Base-by-base conservation (phyloP, 257 asterid genomes). In the Solanum chaucha region DNA sequence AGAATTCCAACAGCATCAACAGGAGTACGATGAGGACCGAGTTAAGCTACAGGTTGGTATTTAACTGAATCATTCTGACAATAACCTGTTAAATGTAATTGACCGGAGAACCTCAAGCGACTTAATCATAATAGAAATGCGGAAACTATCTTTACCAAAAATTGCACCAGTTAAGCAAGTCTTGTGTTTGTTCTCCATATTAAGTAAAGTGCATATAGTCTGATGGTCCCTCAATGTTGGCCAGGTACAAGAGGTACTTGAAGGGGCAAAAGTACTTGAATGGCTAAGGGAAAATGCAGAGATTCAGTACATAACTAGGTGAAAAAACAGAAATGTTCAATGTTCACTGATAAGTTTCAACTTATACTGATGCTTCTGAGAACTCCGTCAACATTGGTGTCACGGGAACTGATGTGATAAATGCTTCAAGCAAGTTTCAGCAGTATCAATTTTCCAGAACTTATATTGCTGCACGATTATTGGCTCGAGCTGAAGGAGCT, bases 201-300 rank as follows among this genome's bases (percentile, higher is more conserved):
- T 26, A 26, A 44, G 38, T 4, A 26, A 74, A 44, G 3, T 41
- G 83, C 58, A 61, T 35, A 34, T 35, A 20, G 48, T 85, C 61
- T 30, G 80, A 30, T 51, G 26, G 34, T 30, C 19, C 67, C 28
- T 72, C 24, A n/a, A 71, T 74, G 70, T 87, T 87, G 82, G 36
- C 38, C 86, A 96, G 99, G 99, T 97, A 55, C 96, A 94, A 93
- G 99, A 97, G 91, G 94, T 95, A 78, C 98, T 97, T 0, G 99
- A 97, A 92, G 99, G 98, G 89, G 98, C 98, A 65, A 94, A 96
- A 89, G 99, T 97, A 88, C 98, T 97, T 3, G 98, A 97, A 88
- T 97, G 98, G 97, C 94, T 97, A 4, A 93, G 93, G 91, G 96
- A 93, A 87, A 93, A 93, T 75, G 94, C 98, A 28, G 94, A 96